These are phyloP conservation scores for Aspergillus nidulans DNA, from an alignment of 495 filamentous ascomycete species.

Conservation along the genomic window DNA sequence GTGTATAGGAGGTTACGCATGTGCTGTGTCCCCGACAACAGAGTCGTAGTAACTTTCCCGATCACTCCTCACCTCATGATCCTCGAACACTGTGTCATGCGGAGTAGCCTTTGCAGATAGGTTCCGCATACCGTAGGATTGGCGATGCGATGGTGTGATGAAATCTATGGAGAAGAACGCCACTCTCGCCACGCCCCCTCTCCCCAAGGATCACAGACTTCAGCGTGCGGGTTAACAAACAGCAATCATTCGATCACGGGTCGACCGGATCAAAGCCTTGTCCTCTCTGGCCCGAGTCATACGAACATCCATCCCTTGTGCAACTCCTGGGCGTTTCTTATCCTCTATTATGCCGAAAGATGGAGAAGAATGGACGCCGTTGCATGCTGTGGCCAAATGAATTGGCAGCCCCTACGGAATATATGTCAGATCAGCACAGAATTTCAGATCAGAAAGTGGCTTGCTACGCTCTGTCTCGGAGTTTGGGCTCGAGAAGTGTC, in stretches of 20 bases:
- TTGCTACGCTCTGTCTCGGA: too few relatives aligned
- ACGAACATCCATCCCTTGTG: background rate
- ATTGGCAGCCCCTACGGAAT: background rate
- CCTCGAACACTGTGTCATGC: too few relatives aligned
- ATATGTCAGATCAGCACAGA: background rate
- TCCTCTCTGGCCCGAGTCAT: background rate
- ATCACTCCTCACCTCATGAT: too few relatives aligned
- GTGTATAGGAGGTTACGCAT: too few relatives aligned
- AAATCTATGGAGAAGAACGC: background rate
- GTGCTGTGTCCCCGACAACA: too few relatives aligned
- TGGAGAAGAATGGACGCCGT: background rate
- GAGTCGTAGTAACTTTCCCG: too few relatives aligned
- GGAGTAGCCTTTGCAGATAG: too few relatives aligned
- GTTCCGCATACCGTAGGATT: too few relatives aligned
- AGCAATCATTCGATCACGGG: constrained; percentile 1
- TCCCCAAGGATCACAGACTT: background rate
- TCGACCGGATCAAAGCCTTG: background rate
- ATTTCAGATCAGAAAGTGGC: too few relatives aligned
- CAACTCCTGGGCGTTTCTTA: background rate
- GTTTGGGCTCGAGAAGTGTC: too few relatives aligned
- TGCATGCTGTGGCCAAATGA: background rate
- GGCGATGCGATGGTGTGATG: background rate
- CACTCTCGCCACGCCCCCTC: background rate
- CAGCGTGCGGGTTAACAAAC: background rate
- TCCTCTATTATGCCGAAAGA: background rate